Evolutionary conservation across 371 early-diverging fungal species (phyloP), one percentile per base, ranked within the genome.

Genomic region (Zancudomyces culisetae): DNA sequence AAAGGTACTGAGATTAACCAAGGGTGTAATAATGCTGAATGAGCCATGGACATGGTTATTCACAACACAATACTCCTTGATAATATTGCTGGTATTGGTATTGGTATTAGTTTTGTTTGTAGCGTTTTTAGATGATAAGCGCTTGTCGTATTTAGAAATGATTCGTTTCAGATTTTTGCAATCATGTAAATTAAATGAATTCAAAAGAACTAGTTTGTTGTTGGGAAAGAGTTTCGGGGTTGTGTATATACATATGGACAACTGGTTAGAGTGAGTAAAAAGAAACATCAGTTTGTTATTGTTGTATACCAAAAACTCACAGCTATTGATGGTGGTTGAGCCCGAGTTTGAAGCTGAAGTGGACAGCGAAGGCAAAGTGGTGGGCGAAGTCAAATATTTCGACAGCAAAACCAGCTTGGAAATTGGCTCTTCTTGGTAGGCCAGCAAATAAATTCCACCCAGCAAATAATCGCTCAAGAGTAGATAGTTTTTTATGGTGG

Each of bases 381-480:
- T n/a, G n/a, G n/a, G n/a, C n/a, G n/a, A n/a, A n/a, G n/a, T n/a
- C n/a, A n/a, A n/a, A n/a, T n/a, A n/a, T n/a, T n/a, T n/a, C n/a
- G n/a, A n/a, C 35, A 35, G 35, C 6, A 35, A 6, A 6, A 35
- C 35, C 35, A 35, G 35, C 35, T 35, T 35, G 6, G 35, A 35
- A n/a, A n/a, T n/a, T 10, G 35, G 96, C 27, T 94, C 92, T 50
- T 91, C 88, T 79, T 98, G 98, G 61, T 92, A 94, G 1, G 85
- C 98, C 1, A 87, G 63, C 53, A 98, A 92, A 83, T 87, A 88
- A 1, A 92, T 74, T 10, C 90, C 83, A n/a, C n/a, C n/a, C 60
- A 91, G 90, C 64, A 76, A 76, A 2, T 86, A 76, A 62, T 99
- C 99, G 22, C 90, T 90, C n/a, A 94, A 63, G 12, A 95, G 62